Base-by-base conservation (phyloP, 2,329 filamentous ascomycete genomes). In the Fusarium decemcellulare region DNA sequence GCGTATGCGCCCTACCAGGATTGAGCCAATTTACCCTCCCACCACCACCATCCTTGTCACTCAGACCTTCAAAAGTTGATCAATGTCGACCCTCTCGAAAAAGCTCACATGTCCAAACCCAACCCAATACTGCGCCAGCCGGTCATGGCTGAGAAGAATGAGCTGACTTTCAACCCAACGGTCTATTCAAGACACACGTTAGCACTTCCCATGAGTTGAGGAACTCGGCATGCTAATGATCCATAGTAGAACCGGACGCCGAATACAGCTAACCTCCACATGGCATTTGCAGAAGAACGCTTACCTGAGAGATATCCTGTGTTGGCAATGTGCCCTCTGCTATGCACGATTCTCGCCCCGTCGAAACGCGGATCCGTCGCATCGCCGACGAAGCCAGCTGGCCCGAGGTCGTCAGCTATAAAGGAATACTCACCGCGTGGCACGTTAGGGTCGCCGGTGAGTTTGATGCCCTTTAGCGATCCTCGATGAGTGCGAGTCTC, bases 391-490 rank as follows among this genome's bases (percentile, higher is more conserved):
- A 91, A 85, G 0, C 93, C 93, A 1, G 76, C 81, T 0, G 86
- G 84, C 0, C 92, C 91, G 37, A 98, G 88, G 72, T 98, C 94
- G 6, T 93, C 88, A 0, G 90, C 92, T 5, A 93, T 86, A 77
- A 97, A 98, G 0, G 92, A 93, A 71, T 91, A 89, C 78, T 98
- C 92, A 9, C 95, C 95, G 9, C 95, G 87, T 0, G 95, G 95
- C 14, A 98, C 90, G 71, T 98, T 97, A 0, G 92, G 90, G 75
- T 99, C 95, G 1, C 95, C 95, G 0, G 95, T 98, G 36, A 99
- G 82, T 78, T 98, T 98, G 75, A 98, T 90, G 0, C 92, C 95
- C 77, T 95, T 90, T 5, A 98, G 79, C 2, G 90, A 85, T 6
- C 94, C 93, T 12, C 83, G 84, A 70, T 92, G 89, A 2, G 88